Base-by-base conservation (phyloP, 306 rosid species). In the Myrica gale region DNA sequence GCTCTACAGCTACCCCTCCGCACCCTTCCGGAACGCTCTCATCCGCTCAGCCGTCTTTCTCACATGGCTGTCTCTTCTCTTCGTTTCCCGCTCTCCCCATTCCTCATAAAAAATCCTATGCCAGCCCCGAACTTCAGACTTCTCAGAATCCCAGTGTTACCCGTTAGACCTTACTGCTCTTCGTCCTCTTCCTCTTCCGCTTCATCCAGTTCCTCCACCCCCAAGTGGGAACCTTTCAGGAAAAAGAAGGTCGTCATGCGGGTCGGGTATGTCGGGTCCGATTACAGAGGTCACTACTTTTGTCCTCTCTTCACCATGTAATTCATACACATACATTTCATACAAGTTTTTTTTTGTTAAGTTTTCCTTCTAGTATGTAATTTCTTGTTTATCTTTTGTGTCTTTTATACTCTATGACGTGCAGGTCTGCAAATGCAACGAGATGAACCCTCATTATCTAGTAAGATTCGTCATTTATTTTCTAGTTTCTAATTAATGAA, bases 161-260 rank as follows among this genome's bases (percentile, higher is more conserved):
- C 83, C 68, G 66, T 50, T 13, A 41, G 46, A 47, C 83, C 67
- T 13, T 76, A 53, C 53, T 80, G 45, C 71, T 81, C 75, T 60
- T 71, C 58, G 73, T 67, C 87, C 16, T 17, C 76, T 5, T 37
- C 71, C 70, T 32, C 72, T 4, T 69, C 83, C 57, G 8, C 63
- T 6, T 42, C 87, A 37, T 2, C 41, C 19, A 6, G 65, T 39
- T 21, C 72, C 8, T 45, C 60, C 68, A 57, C 8, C 75, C 15
- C 20, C 41, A 85, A 78, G 86, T 90, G 98, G 98, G 84, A 83
- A 48, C 74, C 91, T 65, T 79, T 84, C 56, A 87, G 92, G 0
- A 94, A 91, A 89, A 94, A 90, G 76, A 94, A 91, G 69, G 93
- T 94, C 58, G 96, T 80, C 45, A 74, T 94, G 90, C 96, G 96